Conservation (phyloP, 2,329 filamentous ascomycete species). For the Byssoonygena ceratinophila region DNA sequence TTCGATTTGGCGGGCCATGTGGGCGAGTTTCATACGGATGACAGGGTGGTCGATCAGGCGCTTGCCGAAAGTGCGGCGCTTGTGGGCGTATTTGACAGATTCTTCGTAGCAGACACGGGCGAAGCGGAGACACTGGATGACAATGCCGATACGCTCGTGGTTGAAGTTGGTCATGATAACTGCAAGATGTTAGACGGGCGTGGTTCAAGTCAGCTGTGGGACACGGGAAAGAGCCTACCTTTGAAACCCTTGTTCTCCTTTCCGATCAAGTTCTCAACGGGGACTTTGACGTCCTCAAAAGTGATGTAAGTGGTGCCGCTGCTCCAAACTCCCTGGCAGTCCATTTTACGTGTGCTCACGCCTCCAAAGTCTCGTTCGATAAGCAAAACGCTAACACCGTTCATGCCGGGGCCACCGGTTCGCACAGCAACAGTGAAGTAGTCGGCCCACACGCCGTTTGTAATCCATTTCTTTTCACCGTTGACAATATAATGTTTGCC, state of each 20-base stretch:
- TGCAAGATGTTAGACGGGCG: constrained; percentile 23
- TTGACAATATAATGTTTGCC: constrained; percentile 99
- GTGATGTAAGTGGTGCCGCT: constrained; percentile 94
- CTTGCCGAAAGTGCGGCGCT: constrained; percentile 93
- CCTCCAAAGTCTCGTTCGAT: constrained; percentile 79
- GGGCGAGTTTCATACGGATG: constrained; percentile 91
- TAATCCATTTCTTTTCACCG: constrained; percentile 99
- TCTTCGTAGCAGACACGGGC: constrained; percentile 95
- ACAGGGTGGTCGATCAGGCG: constrained; percentile 93
- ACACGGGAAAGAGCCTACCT: constrained; percentile 35
- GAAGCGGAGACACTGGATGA: constrained; percentile 95
- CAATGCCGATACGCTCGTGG: constrained; percentile 96
- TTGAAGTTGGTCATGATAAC: constrained; percentile 99
- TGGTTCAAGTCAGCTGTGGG: neutral
- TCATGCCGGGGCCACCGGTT: constrained; percentile 81
- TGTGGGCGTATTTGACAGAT: constrained; percentile 91
- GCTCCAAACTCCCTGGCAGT: constrained; percentile 95
- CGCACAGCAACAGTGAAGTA: constrained; percentile 97
- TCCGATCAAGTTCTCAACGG: constrained; percentile 95
- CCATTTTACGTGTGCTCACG: constrained; percentile 89
- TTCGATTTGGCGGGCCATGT: constrained; percentile 98
- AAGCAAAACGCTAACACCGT: constrained; percentile 78
- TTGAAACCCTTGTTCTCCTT: constrained; percentile 98
- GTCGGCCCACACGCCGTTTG: constrained; percentile 91
- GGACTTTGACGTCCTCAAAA: constrained; percentile 98